Evolutionary conservation across 805 yeast genomes (phyloP), one percentile per base, ranked within the genome.

Genomic region (Pichia nakasei): DNA sequence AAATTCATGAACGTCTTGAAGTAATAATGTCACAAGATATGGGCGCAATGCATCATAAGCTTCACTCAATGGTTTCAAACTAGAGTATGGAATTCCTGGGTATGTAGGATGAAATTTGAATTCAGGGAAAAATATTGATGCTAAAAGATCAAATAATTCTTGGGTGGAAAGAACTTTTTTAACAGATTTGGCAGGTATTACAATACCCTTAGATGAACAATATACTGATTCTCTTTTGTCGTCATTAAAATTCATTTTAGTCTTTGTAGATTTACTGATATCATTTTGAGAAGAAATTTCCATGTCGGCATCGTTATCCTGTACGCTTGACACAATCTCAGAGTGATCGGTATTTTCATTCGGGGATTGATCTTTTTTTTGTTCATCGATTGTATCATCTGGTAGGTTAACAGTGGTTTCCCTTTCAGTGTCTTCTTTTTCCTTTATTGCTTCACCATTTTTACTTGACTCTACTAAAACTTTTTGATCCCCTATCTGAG

Each of bases 1-100:
- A 39, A 58, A 55, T 33, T 49, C 49, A 39, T 51, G 46, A 8
- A 54, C 42, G 40, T 48, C 51, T 13, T 46, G 45, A n/a, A 46
- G 7, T 11, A 56, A 43, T 11, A 57, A 37, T 9, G 43, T 45
- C 7, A 57, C 5, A n/a, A 56, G 45, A 34, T 57, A 51, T 6
- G 51, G 48, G 24, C 51, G 46, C 20, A 58, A 52, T 20, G 50
- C 53, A 22, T 49, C 46, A 41, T 48, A 56, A 9, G 50, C 35
- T 15, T 21, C 29, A 9, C 52, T 39, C 13, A 51, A 45, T 12
- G 32, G 21, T 12, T 32, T 37, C 18, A 41, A 37, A 26, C 39
- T 31, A 17, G 29, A 27, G 3, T 12, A 3, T 7, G 46, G 43
- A n/a, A 42, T 33, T 3, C 45, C 45, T 18, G 37, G 26, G 18